A percentile compares a stretch with the other conserved stretches of the same genome.
Evolutionary conservation across 2,329 filamentous ascomycete species (phyloP).

Genomic region (Byssochlamys sp.): DNA sequence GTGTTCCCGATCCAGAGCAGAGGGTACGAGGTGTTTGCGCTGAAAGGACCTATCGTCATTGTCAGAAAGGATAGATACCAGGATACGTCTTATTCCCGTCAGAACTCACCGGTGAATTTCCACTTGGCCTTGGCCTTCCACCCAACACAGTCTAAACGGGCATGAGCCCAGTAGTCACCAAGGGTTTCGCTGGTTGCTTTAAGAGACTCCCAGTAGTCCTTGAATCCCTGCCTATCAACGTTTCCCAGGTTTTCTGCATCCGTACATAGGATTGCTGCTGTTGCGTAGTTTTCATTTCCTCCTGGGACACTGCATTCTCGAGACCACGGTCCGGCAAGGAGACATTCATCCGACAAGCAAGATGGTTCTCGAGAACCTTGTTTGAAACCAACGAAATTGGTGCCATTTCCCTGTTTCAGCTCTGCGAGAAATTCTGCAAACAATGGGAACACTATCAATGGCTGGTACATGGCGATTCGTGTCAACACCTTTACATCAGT

Average conservation of each 20-base stretch:
- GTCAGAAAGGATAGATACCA: neutral
- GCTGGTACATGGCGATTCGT: slow-evolving; percentile 24
- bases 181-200: slow-evolving; percentile 17
- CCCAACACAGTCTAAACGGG: slow-evolving; percentile 27
- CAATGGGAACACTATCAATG: slow-evolving; percentile 17
- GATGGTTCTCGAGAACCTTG: slow-evolving; percentile 13
- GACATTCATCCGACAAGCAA: slow-evolving; percentile 20
- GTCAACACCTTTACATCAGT: slow-evolving; percentile 23
- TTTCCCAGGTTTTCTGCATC: slow-evolving; percentile 19
- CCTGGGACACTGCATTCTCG: slow-evolving; percentile 15
- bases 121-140: slow-evolving; percentile 28
- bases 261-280: slow-evolving; percentile 21
- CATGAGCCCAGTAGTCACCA: slow-evolving; percentile 30
- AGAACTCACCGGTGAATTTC: slow-evolving; percentile 23
- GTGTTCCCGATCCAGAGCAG: slow-evolving; percentile 10
- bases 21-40: slow-evolving; percentile 8
- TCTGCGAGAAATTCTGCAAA: slow-evolving; percentile 18
- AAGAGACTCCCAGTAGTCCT: slow-evolving; percentile 13
- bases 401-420: slow-evolving; percentile 17
- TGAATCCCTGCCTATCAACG: slow-evolving; percentile 12
- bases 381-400: slow-evolving; percentile 23
- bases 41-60: slow-evolving; percentile 5
- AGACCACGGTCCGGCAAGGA: slow-evolving; percentile 22
- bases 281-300: slow-evolving; percentile 20
- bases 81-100: neutral